Evolutionary conservation across 805 yeast genomes (phyloP), one percentile per base, ranked within the genome.

Genomic region (Hanseniaspora singularis): DNA sequence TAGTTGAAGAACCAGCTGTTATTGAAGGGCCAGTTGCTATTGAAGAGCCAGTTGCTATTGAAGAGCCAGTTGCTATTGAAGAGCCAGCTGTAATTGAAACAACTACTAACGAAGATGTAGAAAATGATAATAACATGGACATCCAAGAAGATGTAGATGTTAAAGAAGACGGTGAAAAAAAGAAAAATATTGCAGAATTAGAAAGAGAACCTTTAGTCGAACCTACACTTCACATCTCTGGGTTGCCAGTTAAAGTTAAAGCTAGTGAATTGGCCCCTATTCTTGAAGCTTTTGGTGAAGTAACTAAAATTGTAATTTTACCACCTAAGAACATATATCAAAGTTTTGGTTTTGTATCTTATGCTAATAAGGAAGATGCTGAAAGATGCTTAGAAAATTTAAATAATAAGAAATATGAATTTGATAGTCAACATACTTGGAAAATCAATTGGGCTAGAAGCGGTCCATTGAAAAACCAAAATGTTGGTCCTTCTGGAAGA

Each of bases 261-360:
- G 81, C 81, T 14, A 70, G 70, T 42, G 76, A 71, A 46, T 64
- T 77, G 53, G 81, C 81, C 19, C 72, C 74, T 16, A 72, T 70
- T 38, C 76, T 77, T 54, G 81, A 77, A 59, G 67, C 66, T 77
- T 77, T 54, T 52, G 83, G 82, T 41, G 70, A 68, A 53, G 64
- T 77, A 37, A 73, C 73, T 41, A 68, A 79, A 61, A 72, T 77
- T 43, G 79, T 73, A 52, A 72, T 77, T 39, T 76, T 81, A 34
- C 81, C 81, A 47, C 78, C 81, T 50, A 71, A 76, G 60, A 66
- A 72, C 24, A 71, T 71, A 48, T 78, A 73, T 53, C 76, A 77
- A 33, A 68, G 73, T 51, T 77, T 68, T 55, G 83, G 81, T 7
- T 77, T 77, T 60, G 81, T 77, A 22, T 80, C 77, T 55, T 77